Evolutionary conservation across 345 rosid species (phyloP).

Genomic region (Raphanus raphanistrum): DNA sequence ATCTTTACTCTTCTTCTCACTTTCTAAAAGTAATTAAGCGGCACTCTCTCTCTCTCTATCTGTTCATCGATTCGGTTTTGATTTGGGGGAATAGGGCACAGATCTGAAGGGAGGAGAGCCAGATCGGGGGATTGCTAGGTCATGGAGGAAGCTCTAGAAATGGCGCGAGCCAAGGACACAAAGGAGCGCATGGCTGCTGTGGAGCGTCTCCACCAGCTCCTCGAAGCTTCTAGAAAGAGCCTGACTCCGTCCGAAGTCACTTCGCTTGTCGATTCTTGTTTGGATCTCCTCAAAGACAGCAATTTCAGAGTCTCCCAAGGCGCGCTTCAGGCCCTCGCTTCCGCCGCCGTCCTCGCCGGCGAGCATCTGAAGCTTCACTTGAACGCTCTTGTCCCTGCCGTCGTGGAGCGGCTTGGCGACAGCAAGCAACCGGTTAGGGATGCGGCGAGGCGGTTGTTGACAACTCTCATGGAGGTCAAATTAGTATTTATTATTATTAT

Average conservation of each 20-base stretch:
- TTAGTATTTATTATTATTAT: neutral
- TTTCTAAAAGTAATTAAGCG: constrained; percentile 27
- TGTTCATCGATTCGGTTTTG: constrained; percentile 10
- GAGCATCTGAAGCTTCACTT: constrained; percentile 92
- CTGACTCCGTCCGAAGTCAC: constrained; percentile 73
- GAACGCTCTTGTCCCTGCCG: constrained; percentile 92
- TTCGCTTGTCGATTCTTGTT: constrained; percentile 82
- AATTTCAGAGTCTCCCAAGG: constrained; percentile 94
- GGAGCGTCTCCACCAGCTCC: constrained; percentile 84
- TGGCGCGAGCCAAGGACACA: constrained; percentile 96
- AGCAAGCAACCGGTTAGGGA: constrained; percentile 93
- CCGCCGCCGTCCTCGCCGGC: constrained; percentile 95
- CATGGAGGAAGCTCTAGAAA: constrained; percentile 98
- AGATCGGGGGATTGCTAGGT: constrained; percentile 46
- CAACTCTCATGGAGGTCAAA: constrained; percentile 98
- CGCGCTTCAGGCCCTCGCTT: constrained; percentile 91
- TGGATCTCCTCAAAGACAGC: constrained; percentile 96
- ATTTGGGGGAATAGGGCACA: constrained; percentile 31
- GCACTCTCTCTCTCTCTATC: constrained; percentile 20
- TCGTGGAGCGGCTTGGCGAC: constrained; percentile 88
- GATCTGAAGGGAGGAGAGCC: constrained; percentile 48
- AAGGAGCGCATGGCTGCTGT: constrained; percentile 99
- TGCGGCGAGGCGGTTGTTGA: constrained; percentile 88
- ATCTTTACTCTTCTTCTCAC: constrained; percentile 32
- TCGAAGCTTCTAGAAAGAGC: constrained; percentile 81